A percentile compares a stretch with the other conserved stretches of the same genome.
Conservation (phyloP, 202 grass and related monocot species). For the Cymbopogon flexuosus region DNA sequence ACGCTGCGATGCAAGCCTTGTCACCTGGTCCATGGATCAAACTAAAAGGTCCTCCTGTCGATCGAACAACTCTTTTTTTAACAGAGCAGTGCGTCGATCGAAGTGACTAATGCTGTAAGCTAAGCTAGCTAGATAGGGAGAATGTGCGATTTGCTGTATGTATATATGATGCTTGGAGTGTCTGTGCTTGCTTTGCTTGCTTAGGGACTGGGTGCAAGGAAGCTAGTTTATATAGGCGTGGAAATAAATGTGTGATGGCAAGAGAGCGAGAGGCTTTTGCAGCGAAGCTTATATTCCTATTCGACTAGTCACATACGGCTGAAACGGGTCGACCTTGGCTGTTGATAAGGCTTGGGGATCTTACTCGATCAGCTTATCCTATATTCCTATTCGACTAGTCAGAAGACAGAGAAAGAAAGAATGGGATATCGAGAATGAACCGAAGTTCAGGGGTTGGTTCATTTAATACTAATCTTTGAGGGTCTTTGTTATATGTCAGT, state of each 20-base stretch:
- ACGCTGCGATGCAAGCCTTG: constrained; percentile 43
- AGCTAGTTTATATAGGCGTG: constrained; percentile 41
- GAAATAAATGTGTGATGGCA: not conserved
- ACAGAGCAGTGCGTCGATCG: not conserved
- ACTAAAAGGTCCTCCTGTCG: not conserved
- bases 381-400: constrained; percentile 43
- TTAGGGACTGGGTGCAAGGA: not conserved
- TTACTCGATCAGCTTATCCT: not conserved
- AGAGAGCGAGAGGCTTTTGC: not conserved
- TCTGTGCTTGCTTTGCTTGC: constrained; percentile 1
- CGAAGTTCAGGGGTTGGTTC: not conserved
- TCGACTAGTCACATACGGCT: too few species aligned
- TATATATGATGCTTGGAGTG: not conserved
- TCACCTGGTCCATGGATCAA: constrained; percentile 33
- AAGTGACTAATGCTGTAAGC: not conserved
- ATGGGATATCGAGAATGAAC: not conserved
- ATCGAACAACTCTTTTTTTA: too few species aligned
- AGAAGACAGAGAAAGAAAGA: constrained; percentile 28
- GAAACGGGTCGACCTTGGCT: too few species aligned
- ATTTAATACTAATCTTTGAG: not conserved
- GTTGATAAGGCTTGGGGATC: constrained; percentile 33
- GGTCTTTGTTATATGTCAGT: not conserved
- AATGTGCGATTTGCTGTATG: not conserved
- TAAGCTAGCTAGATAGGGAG: not conserved
- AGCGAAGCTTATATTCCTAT: too few species aligned